phyloP scores from a whole-genome alignment of 225 moss, liverwort and hornwort species.

The Physcomitrellopsis africana region DNA sequence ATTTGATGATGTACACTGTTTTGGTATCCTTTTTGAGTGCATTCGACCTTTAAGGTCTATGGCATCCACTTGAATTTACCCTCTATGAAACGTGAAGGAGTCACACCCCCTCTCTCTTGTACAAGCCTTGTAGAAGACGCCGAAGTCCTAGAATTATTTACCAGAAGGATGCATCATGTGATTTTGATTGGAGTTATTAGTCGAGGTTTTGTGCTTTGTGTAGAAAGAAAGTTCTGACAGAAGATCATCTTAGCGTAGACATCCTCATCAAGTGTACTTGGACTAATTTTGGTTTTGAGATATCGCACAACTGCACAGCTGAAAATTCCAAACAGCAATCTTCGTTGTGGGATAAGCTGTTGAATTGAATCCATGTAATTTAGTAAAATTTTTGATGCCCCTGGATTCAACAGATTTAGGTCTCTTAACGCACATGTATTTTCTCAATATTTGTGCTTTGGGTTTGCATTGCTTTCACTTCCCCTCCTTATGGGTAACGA shows the following conservation, averaged over 20 bases:
- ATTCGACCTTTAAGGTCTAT: conserved; percentile 18
- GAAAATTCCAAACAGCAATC: neutral
- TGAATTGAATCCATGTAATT: neutral
- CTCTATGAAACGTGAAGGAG: conserved; percentile 7
- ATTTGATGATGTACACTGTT: neutral
- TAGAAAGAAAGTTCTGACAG: conserved; percentile 29
- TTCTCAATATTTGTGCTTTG: neutral
- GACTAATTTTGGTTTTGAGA: too few relatives aligned
- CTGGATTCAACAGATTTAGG: neutral
- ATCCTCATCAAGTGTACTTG: neutral
- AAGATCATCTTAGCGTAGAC: conserved; percentile 28
- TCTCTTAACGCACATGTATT: neutral
- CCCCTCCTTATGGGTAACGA: neutral
- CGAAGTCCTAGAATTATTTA: too few relatives aligned
- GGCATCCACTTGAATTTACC: neutral
- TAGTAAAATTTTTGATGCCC: neutral
- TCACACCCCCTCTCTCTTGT: conserved; percentile 17
- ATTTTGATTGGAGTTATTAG: too few relatives aligned
- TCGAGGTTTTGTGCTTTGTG: too few relatives aligned
- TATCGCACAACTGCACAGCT: neutral
- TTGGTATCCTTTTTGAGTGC: neutral
- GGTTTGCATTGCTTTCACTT: neutral
- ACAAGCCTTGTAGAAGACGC: too few relatives aligned
- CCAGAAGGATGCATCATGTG: too few relatives aligned
- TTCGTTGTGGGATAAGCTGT: neutral